phyloP scores from a whole-genome alignment of 2,329 filamentous ascomycete species.

The Aspergillus glaucus region DNA sequence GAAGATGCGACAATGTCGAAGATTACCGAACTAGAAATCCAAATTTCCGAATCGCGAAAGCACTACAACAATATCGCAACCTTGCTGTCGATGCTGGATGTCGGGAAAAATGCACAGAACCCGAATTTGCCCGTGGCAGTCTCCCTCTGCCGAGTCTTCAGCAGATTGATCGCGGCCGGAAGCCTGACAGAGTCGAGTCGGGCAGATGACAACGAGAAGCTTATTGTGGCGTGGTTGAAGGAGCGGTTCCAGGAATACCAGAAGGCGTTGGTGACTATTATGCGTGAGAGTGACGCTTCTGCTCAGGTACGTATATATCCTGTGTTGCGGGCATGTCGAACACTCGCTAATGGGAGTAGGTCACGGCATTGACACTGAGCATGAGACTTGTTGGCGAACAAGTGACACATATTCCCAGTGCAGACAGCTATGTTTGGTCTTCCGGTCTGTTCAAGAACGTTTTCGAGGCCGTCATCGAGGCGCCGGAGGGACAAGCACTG shows the following conservation, averaged over 20 bases:
- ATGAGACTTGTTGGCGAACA: constrained; percentile 84
- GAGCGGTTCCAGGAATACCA: constrained; percentile 68
- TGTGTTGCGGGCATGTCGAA: not conserved
- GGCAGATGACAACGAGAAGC: constrained; percentile 64
- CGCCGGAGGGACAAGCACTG: constrained; percentile 52
- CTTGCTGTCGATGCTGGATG: constrained; percentile 57
- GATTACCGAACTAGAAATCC: constrained; percentile 69
- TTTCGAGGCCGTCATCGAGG: constrained; percentile 55
- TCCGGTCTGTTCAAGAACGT: constrained; percentile 60
- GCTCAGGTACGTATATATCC: constrained; percentile 35
- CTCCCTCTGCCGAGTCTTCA: constrained; percentile 78
- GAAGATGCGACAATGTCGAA: constrained; percentile 56
- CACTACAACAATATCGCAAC: constrained; percentile 86
- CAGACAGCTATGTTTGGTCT: constrained; percentile 64
- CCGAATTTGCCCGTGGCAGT: constrained; percentile 64
- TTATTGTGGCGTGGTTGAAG: constrained; percentile 72
- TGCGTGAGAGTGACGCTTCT: constrained; percentile 56
- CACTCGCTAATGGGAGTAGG: constrained; percentile 31
- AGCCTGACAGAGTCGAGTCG: constrained; percentile 60
- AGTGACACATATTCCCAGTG: constrained; percentile 54
- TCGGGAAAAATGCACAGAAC: constrained; percentile 46
- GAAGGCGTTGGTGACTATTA: constrained; percentile 52
- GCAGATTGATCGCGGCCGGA: constrained; percentile 70
- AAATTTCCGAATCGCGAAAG: constrained; percentile 77
- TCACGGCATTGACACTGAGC: constrained; percentile 66